Evolutionary conservation across 2,329 filamentous ascomycete genomes (phyloP), one percentile per base, ranked within the genome.

Genomic region (Curvularia sp.): DNA sequence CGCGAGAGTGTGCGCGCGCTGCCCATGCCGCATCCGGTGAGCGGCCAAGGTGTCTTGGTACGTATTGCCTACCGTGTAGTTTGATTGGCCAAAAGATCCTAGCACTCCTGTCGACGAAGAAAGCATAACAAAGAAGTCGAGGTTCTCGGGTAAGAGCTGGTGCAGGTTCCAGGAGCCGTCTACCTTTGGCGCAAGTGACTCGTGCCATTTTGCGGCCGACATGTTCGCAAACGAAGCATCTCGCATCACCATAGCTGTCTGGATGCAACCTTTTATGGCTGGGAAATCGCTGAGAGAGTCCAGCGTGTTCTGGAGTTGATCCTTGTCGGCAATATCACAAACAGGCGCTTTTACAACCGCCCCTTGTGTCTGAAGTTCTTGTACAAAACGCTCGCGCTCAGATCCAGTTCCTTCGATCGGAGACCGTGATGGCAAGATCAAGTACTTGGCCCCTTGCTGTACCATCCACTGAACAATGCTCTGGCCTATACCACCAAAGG

Each of bases 151-250:
- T 5, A 72, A 57, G 6, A 53, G 48, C 2, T 20, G 26, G 31
- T 72, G 67, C 0, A 79, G 60, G 31, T 73, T 72, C 66, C 75
- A 70, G 1, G 75, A 71, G 1, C 76, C 75, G 4, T 50, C 42
- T 7, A 80, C 60, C 53, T 80, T 80, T 5, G 69, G 59, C 0
- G 41, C 30, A 4, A 67, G 47, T 1, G 58, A 53, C 7, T 51
- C 24, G 1, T 50, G 53, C 61, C 64, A 71, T 24, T 67, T 49
- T 5, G 53, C 56, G 24, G 46, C 24, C 2, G 55, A 52, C 69
- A 72, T 72, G 33, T 63, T 63, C 1, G 65, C 56, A 39, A 69
- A 67, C 0, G 64, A 55, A n/a, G 63, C 55, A 43, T 68, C 65
- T 8, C 63, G 41, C 10, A 67, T 53, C 5, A 64, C 60, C 66